Evolutionary conservation across 257 asterid genomes (phyloP), one percentile per base, ranked within the genome.

Genomic region (Asclepias syriaca): DNA sequence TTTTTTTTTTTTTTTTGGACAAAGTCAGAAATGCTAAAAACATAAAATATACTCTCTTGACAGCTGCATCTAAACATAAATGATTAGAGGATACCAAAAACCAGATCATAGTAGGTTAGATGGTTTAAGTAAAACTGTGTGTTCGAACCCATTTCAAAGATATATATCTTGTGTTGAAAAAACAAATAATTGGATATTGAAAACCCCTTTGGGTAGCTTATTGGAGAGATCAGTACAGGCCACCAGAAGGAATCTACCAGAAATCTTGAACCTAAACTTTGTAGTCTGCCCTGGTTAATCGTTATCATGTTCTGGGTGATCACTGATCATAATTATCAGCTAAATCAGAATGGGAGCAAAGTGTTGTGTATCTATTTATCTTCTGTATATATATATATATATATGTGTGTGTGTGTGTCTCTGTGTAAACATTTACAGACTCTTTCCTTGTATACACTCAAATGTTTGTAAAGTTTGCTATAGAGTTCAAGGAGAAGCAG

Each of bases 1-100:
- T 51, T 51, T 51, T 16, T 15, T 15, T 50, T 50, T 59, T n/a
- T 34, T 15, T 51, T 15, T 16, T 40, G 24, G 46, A 61, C 29
- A 75, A 63, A 51, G 75, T 24, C 75, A 24, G 43, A 76, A 64
- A 27, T 14, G 24, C 13, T 29, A n/a, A n/a, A 57, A 5, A 16
- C 55, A 61, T 54, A 40, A 27, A 66, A 19, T 53, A 54, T 61
- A 56, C 43, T 45, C 49, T 70, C 45, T 15, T 54, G 74, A 51
- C 57, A 69, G 79, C 74, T 69, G 71, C 74, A 50, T 32, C 60
- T 58, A 9, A 67, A 14, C 57, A n/a, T n/a, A n/a, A n/a, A n/a
- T 3, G 9, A 21, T 15, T 18, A n/a, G 24, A 71, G 13, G 43
- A 56, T 40, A 45, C 18, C 56, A 11, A 58, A 34, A 58, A 34